These are phyloP conservation scores for Amphicarpaea edgeworthii DNA, from an alignment of 306 rosid genomes.

Conservation along the genomic window DNA sequence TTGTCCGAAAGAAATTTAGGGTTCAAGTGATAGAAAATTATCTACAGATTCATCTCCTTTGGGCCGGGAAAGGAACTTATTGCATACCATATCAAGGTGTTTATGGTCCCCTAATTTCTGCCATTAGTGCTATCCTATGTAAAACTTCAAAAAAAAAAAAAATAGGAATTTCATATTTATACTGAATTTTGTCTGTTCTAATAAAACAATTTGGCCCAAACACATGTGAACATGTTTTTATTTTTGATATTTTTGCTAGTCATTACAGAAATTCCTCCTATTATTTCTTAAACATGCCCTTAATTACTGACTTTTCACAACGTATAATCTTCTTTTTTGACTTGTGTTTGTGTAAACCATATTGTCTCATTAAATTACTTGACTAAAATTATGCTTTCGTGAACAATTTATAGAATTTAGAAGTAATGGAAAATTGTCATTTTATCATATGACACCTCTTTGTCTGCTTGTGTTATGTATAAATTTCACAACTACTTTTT, in stretches of 20 bases:
- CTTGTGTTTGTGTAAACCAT: slow-evolving; percentile 1
- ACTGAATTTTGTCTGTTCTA: too few species aligned
- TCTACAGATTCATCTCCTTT: slow-evolving; percentile 81
- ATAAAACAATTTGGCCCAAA: background rate
- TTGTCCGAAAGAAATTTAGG: slow-evolving; percentile 47
- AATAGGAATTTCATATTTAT: background rate
- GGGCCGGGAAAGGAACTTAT: slow-evolving; percentile 96
- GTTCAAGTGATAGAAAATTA: slow-evolving; percentile 66
- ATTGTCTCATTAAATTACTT: too few species aligned
- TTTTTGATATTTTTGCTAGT: too few species aligned
- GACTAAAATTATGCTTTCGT: too few species aligned
- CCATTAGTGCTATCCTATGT: slow-evolving; percentile 78
- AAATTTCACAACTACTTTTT: too few species aligned
- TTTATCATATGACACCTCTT: too few species aligned
- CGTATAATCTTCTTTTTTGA: slow-evolving; percentile 7
- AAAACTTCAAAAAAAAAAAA: slow-evolving; percentile 22
- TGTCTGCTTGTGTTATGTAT: too few species aligned
- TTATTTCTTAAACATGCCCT: too few species aligned
- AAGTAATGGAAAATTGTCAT: too few species aligned
- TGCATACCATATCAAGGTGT: slow-evolving; percentile 70
- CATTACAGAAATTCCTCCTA: too few species aligned
- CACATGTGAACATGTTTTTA: too few species aligned
- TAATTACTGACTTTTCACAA: background rate
- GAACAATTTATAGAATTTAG: too few species aligned
- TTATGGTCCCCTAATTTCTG: slow-evolving; percentile 79